Base-by-base conservation (phyloP, 805 yeast genomes). In the Hanseniaspora valbyensis region DNA sequence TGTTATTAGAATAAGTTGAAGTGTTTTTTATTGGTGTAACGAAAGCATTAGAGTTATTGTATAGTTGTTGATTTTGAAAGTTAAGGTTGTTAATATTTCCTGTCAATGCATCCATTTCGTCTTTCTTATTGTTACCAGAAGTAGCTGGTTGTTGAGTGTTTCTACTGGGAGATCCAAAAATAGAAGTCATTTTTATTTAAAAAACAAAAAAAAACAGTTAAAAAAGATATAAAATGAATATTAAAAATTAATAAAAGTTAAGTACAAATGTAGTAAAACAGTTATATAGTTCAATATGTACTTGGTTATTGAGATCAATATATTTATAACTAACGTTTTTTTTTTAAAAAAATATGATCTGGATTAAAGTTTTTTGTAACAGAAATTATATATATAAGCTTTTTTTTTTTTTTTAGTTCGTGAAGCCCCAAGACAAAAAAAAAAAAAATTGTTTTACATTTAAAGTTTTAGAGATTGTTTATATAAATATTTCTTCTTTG, bases 31-130 rank as follows among this genome's bases (percentile, higher is more conserved):
- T 54, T 26, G 63, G 64, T 5, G 63, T 58, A 13, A 45, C 42
- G 14, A 54, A 54, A 12, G 50, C 50, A 24, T 39, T 52, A 18
- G 52, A 40, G 8, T 45, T 26, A 25, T 48, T 40, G 28, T 37
- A 40, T 10, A 30, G 19, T 33, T 30, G 44, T 48, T 30, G 44
- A n/a, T 50, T 50, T 28, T 44, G 49, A 24, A 65, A 65, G 43
- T 63, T 61, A 26, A 65, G 43, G 37, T 62, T 62, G 40, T 61
- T 61, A 49, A 65, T 65, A 54, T 64, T 63, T 6, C 67, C 67
- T 13, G 68, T 61, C 28, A 65, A 52, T 10, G 59, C 61, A 24
- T 63, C 69, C 19, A 65, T 57, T 22, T 64, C 65, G 26, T 57
- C 61, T 13, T 49, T 36, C 19, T 41, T 30, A 18, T 45, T 36